A percentile compares a stretch with the other conserved stretches of the same genome.
These are phyloP conservation scores for Tetraselmis striata DNA, from an alignment of 139 green algal species.

Conservation along the genomic window DNA sequence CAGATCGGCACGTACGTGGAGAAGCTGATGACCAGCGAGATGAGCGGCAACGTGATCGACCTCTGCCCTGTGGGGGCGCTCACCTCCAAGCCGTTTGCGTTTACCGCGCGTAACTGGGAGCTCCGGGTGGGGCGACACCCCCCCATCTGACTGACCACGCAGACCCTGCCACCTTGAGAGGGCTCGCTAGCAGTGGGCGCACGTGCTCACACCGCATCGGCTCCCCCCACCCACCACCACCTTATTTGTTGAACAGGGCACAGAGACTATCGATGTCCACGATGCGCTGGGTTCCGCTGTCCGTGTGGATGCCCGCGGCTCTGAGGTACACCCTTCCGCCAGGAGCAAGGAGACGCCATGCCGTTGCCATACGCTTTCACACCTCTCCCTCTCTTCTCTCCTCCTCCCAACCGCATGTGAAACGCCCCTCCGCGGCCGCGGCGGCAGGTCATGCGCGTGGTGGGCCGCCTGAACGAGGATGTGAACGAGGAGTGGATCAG, in stretches of 20 bases:
- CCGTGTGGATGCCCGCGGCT: constrained; percentile 72
- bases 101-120: constrained; percentile 96
- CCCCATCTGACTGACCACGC: no score
- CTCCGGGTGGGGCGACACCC: constrained; percentile 55
- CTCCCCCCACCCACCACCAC: no score
- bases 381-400: not conserved
- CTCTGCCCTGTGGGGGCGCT: constrained; percentile 96
- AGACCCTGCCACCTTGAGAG: no score
- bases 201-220: no score
- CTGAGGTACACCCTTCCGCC: no score
- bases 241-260: constrained; percentile 35
- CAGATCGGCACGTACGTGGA: constrained; percentile 94
- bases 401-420: not conserved
- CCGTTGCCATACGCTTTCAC: no score
- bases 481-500: constrained; percentile 99
- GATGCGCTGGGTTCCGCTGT: constrained; percentile 89
- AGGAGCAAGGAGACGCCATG: no score
- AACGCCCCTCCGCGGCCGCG: no score
- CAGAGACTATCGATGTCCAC: constrained; percentile 86
- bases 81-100: constrained; percentile 93
- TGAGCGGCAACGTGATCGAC: constrained; percentile 97
- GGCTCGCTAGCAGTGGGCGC: no score
- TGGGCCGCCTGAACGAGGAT: constrained; percentile 87
- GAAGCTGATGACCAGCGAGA: constrained; percentile 81
- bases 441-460: constrained; percentile 79